phyloP scores from a whole-genome alignment of 768 basidiomycete genomes.

The Mycena chlorophos region DNA sequence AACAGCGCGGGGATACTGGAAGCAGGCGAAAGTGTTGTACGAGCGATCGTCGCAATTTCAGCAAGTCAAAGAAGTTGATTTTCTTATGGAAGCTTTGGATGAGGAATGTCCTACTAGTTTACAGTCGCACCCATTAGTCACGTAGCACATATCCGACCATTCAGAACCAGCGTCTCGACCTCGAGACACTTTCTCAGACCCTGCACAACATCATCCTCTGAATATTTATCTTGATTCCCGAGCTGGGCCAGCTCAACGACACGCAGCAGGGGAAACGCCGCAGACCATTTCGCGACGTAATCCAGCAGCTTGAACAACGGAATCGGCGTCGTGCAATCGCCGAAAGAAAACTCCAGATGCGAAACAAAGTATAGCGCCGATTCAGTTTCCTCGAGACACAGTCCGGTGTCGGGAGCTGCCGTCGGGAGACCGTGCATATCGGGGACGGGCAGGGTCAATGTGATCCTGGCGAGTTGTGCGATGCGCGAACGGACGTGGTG shows the following conservation, averaged over 20 bases:
- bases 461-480: not conserved
- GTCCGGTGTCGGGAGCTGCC: not conserved
- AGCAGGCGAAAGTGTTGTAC: too few relatives aligned
- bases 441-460: slow-evolving; percentile 15
- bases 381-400: slow-evolving; percentile 5
- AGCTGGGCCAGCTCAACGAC: slow-evolving; percentile 11
- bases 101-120: too few relatives aligned
- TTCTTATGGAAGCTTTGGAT: too few relatives aligned
- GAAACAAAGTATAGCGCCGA: slow-evolving; percentile 10
- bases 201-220: not conserved
- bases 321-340: not conserved
- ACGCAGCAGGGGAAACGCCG: slow-evolving; percentile 11
- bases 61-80: too few relatives aligned
- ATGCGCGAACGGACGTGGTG: slow-evolving; percentile 11
- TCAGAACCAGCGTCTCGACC: too few relatives aligned
- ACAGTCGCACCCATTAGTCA: too few relatives aligned
- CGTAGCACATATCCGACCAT: too few relatives aligned
- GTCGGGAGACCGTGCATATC: not conserved
- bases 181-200: too few relatives aligned
- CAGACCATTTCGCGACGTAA: slow-evolving; percentile 14
- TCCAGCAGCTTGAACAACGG: not conserved
- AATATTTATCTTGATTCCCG: not conserved
- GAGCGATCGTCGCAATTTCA: too few relatives aligned
- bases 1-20: too few relatives aligned
- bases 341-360: slow-evolving; percentile 14